Evolutionary conservation across 768 basidiomycete genomes (phyloP).

Genomic region (Agaricus blazei): DNA sequence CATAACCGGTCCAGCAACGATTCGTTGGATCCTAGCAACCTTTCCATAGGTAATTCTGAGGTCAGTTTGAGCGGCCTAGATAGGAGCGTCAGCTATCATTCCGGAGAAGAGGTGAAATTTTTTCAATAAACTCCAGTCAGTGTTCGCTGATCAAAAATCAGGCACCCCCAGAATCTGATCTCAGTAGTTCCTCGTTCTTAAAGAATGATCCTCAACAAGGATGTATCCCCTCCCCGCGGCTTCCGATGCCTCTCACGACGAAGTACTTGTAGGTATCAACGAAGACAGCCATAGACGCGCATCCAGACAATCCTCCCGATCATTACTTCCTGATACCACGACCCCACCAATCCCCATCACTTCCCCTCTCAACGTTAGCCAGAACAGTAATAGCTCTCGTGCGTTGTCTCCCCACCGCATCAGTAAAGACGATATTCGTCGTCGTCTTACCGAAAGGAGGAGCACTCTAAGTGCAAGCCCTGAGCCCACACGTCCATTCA

Average conservation of each 20-base stretch:
- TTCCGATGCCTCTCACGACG: not conserved
- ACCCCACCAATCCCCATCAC: constrained; percentile 4
- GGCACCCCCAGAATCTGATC: constrained; percentile 4
- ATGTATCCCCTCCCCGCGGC: not conserved
- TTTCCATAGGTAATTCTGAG: constrained; percentile 25
- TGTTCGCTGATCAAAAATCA: not conserved
- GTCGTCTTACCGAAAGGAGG: constrained; percentile 38
- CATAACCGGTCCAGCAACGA: constrained; percentile 17
- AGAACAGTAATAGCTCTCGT: constrained; percentile 4
- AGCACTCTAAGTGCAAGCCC: constrained; percentile 37
- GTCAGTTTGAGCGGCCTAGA: constrained; percentile 17
- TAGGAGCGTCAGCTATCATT: constrained; percentile 6
- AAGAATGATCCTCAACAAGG: not conserved
- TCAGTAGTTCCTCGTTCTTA: not conserved
- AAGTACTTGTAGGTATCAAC: constrained; percentile 1
- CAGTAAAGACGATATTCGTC: constrained; percentile 48
- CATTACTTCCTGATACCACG: not conserved
- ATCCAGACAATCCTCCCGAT: not conserved
- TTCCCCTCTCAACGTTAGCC: constrained; percentile 10
- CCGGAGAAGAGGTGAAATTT: constrained; percentile 2
- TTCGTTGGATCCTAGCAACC: constrained; percentile 22
- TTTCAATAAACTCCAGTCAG: not conserved
- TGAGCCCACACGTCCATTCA: constrained; percentile 5
- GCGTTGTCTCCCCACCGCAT: constrained; percentile 30
- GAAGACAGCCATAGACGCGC: not conserved